Evolutionary conservation across 1,284 basidiomycete genomes (phyloP).

Genomic region (Moesziomyces sp.): DNA sequence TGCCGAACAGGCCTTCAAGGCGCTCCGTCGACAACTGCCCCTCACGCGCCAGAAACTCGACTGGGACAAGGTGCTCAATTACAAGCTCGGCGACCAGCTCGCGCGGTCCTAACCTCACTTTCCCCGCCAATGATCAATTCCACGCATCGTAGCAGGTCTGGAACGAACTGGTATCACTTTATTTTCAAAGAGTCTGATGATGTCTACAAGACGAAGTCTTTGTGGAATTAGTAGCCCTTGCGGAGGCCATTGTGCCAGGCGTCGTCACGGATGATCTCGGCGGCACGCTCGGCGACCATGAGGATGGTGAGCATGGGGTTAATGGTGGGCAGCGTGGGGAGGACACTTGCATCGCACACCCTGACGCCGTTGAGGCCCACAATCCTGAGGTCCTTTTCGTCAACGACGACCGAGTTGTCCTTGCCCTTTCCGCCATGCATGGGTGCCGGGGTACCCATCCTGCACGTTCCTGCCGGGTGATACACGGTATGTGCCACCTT

Average conservation of each 20-base stretch:
- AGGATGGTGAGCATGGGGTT: slow-evolving; percentile 60
- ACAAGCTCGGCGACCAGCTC: slow-evolving; percentile 56
- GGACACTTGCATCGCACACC: slow-evolving; percentile 64
- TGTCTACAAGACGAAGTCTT: no score
- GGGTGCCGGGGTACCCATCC: slow-evolving; percentile 63
- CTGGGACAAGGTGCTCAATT: slow-evolving; percentile 66
- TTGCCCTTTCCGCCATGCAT: slow-evolving; percentile 21
- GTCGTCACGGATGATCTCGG: slow-evolving; percentile 63
- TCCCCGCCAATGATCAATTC: no score
- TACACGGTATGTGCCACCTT: slow-evolving; percentile 68
- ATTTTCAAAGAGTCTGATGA: background rate
- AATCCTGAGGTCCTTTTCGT: slow-evolving; percentile 61
- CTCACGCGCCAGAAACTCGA: slow-evolving; percentile 66
- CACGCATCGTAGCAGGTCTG: background rate
- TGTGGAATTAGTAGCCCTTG: slow-evolving; percentile 12
- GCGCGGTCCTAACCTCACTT: slow-evolving; percentile 14
- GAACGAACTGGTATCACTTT: background rate
- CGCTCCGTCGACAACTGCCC: slow-evolving; percentile 60
- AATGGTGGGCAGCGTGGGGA: slow-evolving; percentile 66
- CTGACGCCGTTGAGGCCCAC: slow-evolving; percentile 62
- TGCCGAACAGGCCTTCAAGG: slow-evolving; percentile 62
- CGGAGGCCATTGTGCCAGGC: slow-evolving; percentile 56
- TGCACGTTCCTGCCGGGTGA: slow-evolving; percentile 67
- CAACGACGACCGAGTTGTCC: slow-evolving; percentile 62
- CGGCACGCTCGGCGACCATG: slow-evolving; percentile 65